Conservation (phyloP, 2,329 filamentous ascomycete species). For the Pezicula carpinea region DNA sequence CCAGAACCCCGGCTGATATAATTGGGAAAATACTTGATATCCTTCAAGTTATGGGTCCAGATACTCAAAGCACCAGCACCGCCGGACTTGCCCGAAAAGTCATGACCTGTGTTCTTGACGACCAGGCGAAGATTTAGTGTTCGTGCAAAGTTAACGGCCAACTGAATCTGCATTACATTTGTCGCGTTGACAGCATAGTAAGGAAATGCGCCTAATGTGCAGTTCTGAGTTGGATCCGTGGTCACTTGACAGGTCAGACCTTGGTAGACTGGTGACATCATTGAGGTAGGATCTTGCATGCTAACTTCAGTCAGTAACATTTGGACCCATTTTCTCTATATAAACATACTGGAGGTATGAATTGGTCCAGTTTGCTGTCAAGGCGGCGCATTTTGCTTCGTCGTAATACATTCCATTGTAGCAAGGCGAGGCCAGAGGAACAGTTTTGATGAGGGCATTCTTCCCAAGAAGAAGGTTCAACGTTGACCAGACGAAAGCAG, state of each 20-base stretch:
- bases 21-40: slow-evolving; percentile 34
- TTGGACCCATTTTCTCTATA: background rate
- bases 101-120: slow-evolving; percentile 24
- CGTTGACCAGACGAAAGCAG: slow-evolving; percentile 36
- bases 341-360: slow-evolving; percentile 32
- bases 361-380: slow-evolving; percentile 28
- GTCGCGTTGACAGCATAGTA: slow-evolving; percentile 32
- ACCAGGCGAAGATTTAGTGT: slow-evolving; percentile 35
- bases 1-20: slow-evolving; percentile 36
- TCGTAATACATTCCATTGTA: slow-evolving; percentile 31
- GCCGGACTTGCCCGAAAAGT: slow-evolving; percentile 20
- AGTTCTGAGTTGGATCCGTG: slow-evolving; percentile 30
- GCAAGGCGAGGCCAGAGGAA: slow-evolving; percentile 41
- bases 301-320: slow-evolving; percentile 28
- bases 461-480: slow-evolving; percentile 38
- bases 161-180: slow-evolving; percentile 38
- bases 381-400: slow-evolving; percentile 27
- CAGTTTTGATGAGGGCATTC: slow-evolving; percentile 37
- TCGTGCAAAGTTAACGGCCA: slow-evolving; percentile 38
- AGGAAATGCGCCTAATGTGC: slow-evolving; percentile 19
- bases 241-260: slow-evolving; percentile 31
- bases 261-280: slow-evolving; percentile 44
- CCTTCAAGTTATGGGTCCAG: slow-evolving; percentile 44
- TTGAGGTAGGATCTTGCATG: slow-evolving; percentile 36
- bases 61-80: slow-evolving; percentile 44